Percentiles rank a stretch among this genome's conserved stretches.
Conservation (phyloP, 139 green algal genomes). For the Chlamydomonas sp. region DNA sequence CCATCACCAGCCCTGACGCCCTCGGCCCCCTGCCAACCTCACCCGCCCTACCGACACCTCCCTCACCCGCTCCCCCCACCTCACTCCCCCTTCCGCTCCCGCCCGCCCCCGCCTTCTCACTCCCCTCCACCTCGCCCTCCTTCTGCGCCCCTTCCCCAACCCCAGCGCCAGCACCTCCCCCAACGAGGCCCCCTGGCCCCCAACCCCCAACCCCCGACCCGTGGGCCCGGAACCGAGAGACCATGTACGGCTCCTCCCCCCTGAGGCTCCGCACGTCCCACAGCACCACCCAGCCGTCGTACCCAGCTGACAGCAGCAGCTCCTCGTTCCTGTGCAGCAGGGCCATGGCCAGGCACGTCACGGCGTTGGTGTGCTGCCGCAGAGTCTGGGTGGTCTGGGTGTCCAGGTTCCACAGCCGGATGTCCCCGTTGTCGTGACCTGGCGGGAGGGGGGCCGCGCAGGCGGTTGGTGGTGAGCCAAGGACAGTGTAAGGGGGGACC, state of each 20-base stretch:
- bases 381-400: slow-evolving; percentile 47
- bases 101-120: no score
- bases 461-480: background rate
- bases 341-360: slow-evolving; percentile 56
- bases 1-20: no score
- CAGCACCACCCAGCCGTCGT: slow-evolving; percentile 66
- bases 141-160: background rate
- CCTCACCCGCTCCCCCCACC: no score
- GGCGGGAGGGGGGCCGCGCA: background rate
- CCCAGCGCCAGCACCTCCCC: background rate
- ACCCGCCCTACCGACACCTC: no score
- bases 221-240: slow-evolving; percentile 49
- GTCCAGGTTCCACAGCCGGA: slow-evolving; percentile 77
- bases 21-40: no score
- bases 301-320: slow-evolving; percentile 56
- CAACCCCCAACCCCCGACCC: background rate
- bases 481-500: background rate
- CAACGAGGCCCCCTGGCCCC: background rate
- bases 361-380: slow-evolving; percentile 62
- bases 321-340: slow-evolving; percentile 55
- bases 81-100: no score
- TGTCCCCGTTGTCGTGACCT: slow-evolving; percentile 73
- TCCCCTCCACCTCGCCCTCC: background rate
- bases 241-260: slow-evolving; percentile 52
- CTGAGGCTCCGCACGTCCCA: slow-evolving; percentile 67